These are phyloP conservation scores for Tetrahymena malaccensis DNA, from an alignment of 73 alveolate species.

Conservation along the genomic window DNA sequence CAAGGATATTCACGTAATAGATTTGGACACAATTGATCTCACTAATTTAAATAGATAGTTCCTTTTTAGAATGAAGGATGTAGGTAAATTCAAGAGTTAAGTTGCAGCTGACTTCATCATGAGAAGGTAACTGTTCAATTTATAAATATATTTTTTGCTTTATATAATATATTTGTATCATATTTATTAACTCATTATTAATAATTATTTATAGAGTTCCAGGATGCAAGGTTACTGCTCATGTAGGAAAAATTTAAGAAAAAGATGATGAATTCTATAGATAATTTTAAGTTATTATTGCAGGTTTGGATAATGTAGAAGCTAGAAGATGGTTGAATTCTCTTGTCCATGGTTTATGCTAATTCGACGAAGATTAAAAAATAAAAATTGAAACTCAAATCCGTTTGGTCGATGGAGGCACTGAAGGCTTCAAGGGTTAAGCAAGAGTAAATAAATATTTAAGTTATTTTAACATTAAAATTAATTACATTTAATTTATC, in stretches of 20 bases:
- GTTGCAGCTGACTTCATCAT: constrained; percentile 98
- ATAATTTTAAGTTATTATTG: constrained; percentile 89
- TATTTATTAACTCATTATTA: neutral
- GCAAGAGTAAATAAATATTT: constrained; percentile 65
- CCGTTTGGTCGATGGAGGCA: constrained; percentile 98
- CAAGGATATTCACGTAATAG: constrained; percentile 91
- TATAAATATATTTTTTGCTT: constrained; percentile 47
- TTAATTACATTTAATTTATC: too few species aligned
- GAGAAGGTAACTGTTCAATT: constrained; percentile 54
- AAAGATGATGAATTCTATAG: constrained; percentile 84
- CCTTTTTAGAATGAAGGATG: constrained; percentile 94
- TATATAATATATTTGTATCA: neutral
- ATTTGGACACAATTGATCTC: constrained; percentile 97
- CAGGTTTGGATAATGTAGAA: constrained; percentile 99
- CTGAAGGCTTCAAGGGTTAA: constrained; percentile 99
- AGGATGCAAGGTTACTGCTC: constrained; percentile 49
- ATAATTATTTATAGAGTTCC: constrained; percentile 23
- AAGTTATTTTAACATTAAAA: neutral
- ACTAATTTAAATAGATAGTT: constrained; percentile 97
- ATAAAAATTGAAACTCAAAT: constrained; percentile 39
- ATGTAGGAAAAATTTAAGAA: constrained; percentile 87
- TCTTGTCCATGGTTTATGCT: constrained; percentile 87
- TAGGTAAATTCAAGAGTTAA: constrained; percentile 93
- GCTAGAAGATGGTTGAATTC: constrained; percentile 98
- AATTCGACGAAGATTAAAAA: constrained; percentile 79